Base-by-base conservation (phyloP, 768 basidiomycete species). In the Crucibulum laeve region DNA sequence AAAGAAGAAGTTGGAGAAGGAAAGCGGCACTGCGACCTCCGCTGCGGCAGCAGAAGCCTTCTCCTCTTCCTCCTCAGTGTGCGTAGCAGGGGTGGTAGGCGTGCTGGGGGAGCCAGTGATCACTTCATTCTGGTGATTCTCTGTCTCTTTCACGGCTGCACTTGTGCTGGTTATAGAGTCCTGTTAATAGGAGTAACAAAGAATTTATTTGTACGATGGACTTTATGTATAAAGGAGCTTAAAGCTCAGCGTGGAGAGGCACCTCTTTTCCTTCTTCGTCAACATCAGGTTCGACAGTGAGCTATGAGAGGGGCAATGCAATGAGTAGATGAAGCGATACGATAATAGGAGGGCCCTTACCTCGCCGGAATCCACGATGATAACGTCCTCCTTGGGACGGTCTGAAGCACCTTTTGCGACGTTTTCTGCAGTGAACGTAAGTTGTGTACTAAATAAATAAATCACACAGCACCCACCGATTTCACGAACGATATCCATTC, bases 191-290 rank as follows among this genome's bases (percentile, higher is more conserved):
- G n/a, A 74, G 57, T 57, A 69, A 71, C 58, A 67, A 62, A 56
- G 56, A 68, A 69, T 74, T 74, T 74, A 80, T 81, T 76, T 60
- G 65, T 65, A 72, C 64, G 58, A 62, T 45, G 61, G 50, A 59
- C 59, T 68, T 64, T 61, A 54, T 51, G 49, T 53, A 61, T 49
- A 61, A 43, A 53, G 49, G 47, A 63, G 69, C 70, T 84, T 79
- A 97, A 62, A 97, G 91, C 81, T 98, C 95, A 79, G 79, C 87
- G 60, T 82, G 91, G 56, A 89, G 66, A 68, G 92, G 94, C 82
- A 95, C 91, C 90, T 95, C 73, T 49, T 89, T 84, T 60, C 83
- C 87, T 43, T 85, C 76, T 43, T 65, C 66, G 49, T 86, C 85
- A 39, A 72, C 62, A 36, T 62, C 71, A 25, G 69, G 42, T 45